Conservation (phyloP, 306 rosid genomes). For the Lagenaria siceraria region DNA sequence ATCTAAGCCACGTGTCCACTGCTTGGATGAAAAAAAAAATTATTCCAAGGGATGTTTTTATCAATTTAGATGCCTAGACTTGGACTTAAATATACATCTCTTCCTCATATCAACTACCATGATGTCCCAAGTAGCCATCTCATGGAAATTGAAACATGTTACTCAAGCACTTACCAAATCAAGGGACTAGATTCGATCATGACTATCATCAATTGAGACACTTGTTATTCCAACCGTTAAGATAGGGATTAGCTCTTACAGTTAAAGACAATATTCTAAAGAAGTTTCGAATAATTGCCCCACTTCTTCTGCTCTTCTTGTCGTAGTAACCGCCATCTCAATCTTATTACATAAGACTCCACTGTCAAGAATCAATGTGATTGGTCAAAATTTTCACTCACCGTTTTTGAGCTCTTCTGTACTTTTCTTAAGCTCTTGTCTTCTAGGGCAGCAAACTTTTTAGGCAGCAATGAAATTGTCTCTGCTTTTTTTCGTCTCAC, state of each 20-base stretch:
- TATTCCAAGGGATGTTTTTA: not conserved
- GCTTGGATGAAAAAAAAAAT: not conserved
- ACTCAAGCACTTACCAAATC: not conserved
- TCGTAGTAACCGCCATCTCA: not conserved
- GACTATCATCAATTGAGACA: not conserved
- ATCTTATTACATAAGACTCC: not conserved
- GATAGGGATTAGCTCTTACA: not conserved
- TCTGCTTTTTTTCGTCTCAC: not conserved
- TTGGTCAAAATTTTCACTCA: not conserved
- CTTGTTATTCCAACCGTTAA: not conserved
- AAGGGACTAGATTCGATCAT: not conserved
- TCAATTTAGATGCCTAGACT: not conserved
- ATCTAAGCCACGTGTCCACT: not conserved
- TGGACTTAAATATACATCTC: not conserved
- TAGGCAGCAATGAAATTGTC: not conserved
- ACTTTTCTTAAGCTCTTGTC: not conserved
- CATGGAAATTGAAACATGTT: not conserved
- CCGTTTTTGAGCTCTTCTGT: not conserved
- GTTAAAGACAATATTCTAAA: not conserved
- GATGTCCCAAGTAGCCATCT: not conserved
- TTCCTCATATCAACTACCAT: not conserved
- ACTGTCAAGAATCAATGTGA: not conserved
- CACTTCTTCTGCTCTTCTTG: not conserved
- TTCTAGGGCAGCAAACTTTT: not conserved
- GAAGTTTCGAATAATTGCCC: not conserved